Conservation (phyloP, 768 basidiomycete genomes). For the Phlegmacium glaucopus region DNA sequence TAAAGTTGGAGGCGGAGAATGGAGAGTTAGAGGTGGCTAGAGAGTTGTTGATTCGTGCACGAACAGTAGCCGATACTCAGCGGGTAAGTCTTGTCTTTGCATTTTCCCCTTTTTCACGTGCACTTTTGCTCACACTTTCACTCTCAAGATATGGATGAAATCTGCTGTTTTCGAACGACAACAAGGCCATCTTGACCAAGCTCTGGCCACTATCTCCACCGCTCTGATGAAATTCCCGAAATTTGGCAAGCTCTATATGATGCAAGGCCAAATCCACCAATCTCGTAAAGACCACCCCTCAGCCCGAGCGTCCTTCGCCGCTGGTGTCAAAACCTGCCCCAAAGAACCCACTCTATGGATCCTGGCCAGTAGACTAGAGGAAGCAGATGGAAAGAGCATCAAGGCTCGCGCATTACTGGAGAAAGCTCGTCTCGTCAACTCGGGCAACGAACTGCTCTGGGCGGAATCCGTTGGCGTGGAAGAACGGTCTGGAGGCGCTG, state of each 20-base stretch:
- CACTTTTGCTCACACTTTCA: constrained; percentile 1
- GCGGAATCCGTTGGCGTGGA: constrained; percentile 89
- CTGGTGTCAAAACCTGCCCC: constrained; percentile 84
- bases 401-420: constrained; percentile 89
- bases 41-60: constrained; percentile 82
- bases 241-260: constrained; percentile 94
- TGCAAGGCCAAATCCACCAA: constrained; percentile 90
- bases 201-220: constrained; percentile 68
- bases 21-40: constrained; percentile 84
- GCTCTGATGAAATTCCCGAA: constrained; percentile 85
- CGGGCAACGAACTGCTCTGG: constrained; percentile 85
- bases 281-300: constrained; percentile 52
- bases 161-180: constrained; percentile 93
- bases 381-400: constrained; percentile 88
- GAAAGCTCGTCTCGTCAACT: constrained; percentile 83
- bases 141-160: constrained; percentile 95
- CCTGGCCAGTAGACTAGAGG: constrained; percentile 84
- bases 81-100: constrained; percentile 69
- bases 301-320: constrained; percentile 78
- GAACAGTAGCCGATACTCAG: constrained; percentile 89
- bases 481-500: constrained; percentile 77
- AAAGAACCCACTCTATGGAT: constrained; percentile 88
- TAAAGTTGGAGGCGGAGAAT: constrained; percentile 96
- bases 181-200: constrained; percentile 69
- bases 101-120: background rate